Evolutionary conservation across 148 eudicot genomes (phyloP).

Genomic region (Limonium bicolor): DNA sequence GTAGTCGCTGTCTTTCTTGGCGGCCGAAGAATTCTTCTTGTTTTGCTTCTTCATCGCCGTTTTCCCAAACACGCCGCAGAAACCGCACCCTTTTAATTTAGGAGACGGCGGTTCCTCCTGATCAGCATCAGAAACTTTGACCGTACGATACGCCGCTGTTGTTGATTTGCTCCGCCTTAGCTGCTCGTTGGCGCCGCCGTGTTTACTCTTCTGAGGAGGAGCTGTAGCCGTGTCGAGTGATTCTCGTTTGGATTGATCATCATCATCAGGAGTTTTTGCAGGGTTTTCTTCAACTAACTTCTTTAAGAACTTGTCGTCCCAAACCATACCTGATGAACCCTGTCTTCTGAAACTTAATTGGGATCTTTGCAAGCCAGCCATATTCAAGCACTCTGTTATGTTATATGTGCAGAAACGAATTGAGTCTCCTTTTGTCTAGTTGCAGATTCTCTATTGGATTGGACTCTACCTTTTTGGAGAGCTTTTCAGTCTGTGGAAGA

Average conservation of each 20-base stretch:
- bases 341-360: slow-evolving; percentile 48
- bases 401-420: no score
- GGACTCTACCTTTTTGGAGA: no score
- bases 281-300: not conserved
- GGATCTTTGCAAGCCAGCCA: slow-evolving; percentile 68
- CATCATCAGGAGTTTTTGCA: slow-evolving; percentile 19
- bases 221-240: not conserved
- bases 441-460: no score
- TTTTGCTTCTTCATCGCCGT: not conserved
- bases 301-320: slow-evolving; percentile 47
- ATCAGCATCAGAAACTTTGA: slow-evolving; percentile 30
- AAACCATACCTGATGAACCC: slow-evolving; percentile 71
- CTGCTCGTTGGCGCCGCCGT: slow-evolving; percentile 5
- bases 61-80: slow-evolving; percentile 36
- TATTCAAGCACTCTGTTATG: no score
- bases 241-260: slow-evolving; percentile 2
- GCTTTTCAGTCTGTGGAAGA: no score
- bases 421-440: no score
- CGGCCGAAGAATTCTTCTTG: no score
- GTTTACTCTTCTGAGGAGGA: not conserved
- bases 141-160: slow-evolving; percentile 7
- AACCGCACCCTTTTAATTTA: slow-evolving; percentile 45
- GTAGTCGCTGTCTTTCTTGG: no score
- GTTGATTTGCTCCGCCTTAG: slow-evolving; percentile 5
- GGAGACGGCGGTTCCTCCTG: slow-evolving; percentile 72